Conservation (phyloP, 305 asterid species). For the Rubia peregrina region DNA sequence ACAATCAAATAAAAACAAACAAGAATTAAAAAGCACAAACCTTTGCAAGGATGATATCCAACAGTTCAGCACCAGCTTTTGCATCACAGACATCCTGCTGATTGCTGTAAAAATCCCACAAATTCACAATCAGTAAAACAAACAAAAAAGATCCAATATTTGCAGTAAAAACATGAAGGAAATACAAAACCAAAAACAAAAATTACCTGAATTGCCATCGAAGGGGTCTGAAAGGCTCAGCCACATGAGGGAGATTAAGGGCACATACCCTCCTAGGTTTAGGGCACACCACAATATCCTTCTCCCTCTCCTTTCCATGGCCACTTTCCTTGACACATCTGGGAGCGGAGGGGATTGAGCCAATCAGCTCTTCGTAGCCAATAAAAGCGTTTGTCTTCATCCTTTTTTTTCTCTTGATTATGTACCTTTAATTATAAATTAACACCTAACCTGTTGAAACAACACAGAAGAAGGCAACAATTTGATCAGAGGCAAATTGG, state of each 20-base stretch:
- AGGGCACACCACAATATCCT: slow-evolving; percentile 68
- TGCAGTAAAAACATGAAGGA: not conserved
- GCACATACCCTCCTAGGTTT: slow-evolving; percentile 71
- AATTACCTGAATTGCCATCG: slow-evolving; percentile 69
- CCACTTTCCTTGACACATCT: slow-evolving; percentile 2
- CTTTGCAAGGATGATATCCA: slow-evolving; percentile 86
- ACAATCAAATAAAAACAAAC: not conserved
- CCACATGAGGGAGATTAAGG: slow-evolving; percentile 30
- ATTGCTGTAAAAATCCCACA: slow-evolving; percentile 35
- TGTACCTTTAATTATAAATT: slow-evolving; percentile 7
- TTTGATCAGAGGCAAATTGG: not conserved
- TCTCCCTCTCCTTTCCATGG: slow-evolving; percentile 19
- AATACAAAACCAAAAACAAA: not conserved
- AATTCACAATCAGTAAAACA: not conserved
- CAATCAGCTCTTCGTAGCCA: slow-evolving; percentile 56
- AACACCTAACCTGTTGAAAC: slow-evolving; percentile 12
- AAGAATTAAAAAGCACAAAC: slow-evolving; percentile 29
- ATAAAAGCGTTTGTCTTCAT: slow-evolving; percentile 52
- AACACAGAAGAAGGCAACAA: not conserved
- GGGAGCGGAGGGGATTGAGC: slow-evolving; percentile 19
- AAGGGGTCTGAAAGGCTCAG: slow-evolving; percentile 42
- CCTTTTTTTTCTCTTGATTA: not conserved
- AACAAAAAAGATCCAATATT: not conserved
- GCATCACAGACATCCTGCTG: slow-evolving; percentile 74
- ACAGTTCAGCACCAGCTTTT: slow-evolving; percentile 76